These are phyloP conservation scores for Nemania sp. DNA, from an alignment of 2,329 filamentous ascomycete genomes.

Conservation along the genomic window DNA sequence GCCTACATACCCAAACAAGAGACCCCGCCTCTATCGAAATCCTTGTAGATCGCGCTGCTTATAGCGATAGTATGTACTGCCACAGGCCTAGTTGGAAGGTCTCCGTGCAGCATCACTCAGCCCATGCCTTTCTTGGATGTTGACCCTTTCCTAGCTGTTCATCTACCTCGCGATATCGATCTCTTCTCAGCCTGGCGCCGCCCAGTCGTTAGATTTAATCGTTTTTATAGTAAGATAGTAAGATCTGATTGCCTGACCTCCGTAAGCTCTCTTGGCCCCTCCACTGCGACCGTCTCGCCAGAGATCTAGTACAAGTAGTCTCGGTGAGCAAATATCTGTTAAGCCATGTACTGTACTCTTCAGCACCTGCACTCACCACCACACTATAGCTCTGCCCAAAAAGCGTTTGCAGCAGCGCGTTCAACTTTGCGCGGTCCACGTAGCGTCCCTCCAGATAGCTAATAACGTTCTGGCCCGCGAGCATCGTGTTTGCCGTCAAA, in stretches of 20 bases:
- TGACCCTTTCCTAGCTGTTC: background rate
- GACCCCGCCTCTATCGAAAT: too few species aligned
- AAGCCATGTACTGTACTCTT: background rate
- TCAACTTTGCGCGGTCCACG: conserved; percentile 1
- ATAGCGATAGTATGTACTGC: too few species aligned
- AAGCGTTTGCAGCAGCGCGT: background rate
- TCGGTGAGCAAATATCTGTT: background rate
- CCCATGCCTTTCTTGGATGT: background rate
- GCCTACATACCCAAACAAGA: too few species aligned
- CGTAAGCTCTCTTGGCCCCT: background rate
- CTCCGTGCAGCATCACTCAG: background rate
- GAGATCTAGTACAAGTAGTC: background rate
- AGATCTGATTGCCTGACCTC: background rate
- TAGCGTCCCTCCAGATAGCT: background rate
- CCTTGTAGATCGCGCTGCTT: too few species aligned
- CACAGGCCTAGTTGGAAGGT: too few species aligned
- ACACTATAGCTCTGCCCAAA: conserved; percentile 1
- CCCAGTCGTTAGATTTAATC: background rate
- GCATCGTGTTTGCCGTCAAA: too few species aligned
- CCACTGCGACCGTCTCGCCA: background rate
- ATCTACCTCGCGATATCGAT: background rate
- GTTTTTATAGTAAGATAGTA: background rate
- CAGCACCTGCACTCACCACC: background rate
- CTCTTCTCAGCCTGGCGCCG: background rate
- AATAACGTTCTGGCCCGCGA: background rate